Evolutionary conservation across 805 yeast species (phyloP), one percentile per base, ranked within the genome.

Genomic region (Myxozyma lipomycoides): DNA sequence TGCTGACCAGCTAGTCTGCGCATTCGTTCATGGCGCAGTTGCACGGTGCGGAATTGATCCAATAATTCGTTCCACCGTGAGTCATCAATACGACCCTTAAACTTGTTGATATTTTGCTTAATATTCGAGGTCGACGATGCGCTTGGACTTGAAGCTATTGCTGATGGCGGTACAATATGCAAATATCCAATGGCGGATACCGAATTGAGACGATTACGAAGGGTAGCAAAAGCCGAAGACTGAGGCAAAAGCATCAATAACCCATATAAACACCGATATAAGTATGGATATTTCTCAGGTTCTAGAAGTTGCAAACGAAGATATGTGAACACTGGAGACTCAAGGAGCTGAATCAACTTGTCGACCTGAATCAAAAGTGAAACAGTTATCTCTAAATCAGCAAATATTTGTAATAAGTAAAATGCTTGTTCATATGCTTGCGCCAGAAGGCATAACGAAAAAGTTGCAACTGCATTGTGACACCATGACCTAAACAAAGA

Each of bases 181-280:
- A 70, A 59, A 36, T 62, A 63, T 4, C 70, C 71, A 40, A 71
- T 64, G 2, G 68, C 64, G 4, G 70, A 62, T 19, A 84, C 77
- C 34, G 86, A 73, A 44, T 78, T 78, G 45, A 93, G 73, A 52
- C 98, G 74, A 61, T 83, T 86, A 58, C 84, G 84, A 57, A 93
- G 73, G 0, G 86, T 80, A n/a, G 78, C 81, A 65, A 87, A 93
- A 0, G 98, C 95, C 10, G 86, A 78, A 0, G 96, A 87, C 65
- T 93, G 98, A 0, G 98, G 98, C 44, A 93, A 69, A 3, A 93
- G 75, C 98, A 93, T 93, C 52, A 93, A 72, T 26, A 93, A 77
- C 1, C 98, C 98, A 65, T 88, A 93, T 26, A 93, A 75, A 46
- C 96, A 86, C 64, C 88, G 87, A 73, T 84, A 86, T 30, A 93